phyloP scores from a whole-genome alignment of 495 filamentous ascomycete species.

The Penicillium pulvis region DNA sequence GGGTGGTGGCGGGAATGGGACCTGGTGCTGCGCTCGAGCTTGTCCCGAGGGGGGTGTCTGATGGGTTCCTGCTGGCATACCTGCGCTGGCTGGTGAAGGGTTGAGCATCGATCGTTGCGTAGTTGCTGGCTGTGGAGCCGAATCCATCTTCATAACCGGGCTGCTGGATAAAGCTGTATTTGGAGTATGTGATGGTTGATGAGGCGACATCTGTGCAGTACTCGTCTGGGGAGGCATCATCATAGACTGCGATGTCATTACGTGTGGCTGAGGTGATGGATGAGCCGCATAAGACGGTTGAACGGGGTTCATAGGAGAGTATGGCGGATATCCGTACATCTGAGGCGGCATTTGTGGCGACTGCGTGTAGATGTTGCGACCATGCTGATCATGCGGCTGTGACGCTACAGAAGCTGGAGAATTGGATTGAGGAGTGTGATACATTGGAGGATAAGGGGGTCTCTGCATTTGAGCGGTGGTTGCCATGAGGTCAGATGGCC shows the following conservation, averaged over 20 bases:
- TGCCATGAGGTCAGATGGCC: conserved; percentile 91
- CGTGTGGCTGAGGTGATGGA: conserved; percentile 65
- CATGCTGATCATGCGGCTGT: conserved; percentile 84
- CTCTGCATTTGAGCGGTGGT: conserved; percentile 79
- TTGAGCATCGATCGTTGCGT: conserved; percentile 44
- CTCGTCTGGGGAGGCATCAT: conserved; percentile 70
- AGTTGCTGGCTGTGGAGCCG: conserved; percentile 50
- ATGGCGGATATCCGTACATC: conserved; percentile 75
- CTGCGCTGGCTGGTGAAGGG: conserved; percentile 46
- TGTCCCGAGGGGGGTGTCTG: conserved; percentile 43
- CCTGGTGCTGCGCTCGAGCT: conserved; percentile 95
- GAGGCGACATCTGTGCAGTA: conserved; percentile 55
- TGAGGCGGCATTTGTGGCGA: conserved; percentile 76
- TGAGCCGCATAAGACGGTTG: conserved; percentile 76
- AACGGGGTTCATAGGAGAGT: conserved; percentile 71
- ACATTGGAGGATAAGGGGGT: conserved; percentile 86
- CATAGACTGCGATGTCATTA: conserved; percentile 61
- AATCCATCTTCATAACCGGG: conserved; percentile 38
- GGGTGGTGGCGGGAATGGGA: conserved; percentile 97
- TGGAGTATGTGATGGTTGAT: conserved; percentile 51
- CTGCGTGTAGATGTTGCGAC: conserved; percentile 77
- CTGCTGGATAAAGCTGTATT: conserved; percentile 38
- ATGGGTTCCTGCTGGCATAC: conserved; percentile 55
- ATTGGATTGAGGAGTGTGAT: conserved; percentile 94
- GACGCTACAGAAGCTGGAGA: conserved; percentile 96